These are phyloP conservation scores for Chalaropsis thielavioides DNA, from an alignment of 2,329 filamentous ascomycete genomes.

Conservation along the genomic window DNA sequence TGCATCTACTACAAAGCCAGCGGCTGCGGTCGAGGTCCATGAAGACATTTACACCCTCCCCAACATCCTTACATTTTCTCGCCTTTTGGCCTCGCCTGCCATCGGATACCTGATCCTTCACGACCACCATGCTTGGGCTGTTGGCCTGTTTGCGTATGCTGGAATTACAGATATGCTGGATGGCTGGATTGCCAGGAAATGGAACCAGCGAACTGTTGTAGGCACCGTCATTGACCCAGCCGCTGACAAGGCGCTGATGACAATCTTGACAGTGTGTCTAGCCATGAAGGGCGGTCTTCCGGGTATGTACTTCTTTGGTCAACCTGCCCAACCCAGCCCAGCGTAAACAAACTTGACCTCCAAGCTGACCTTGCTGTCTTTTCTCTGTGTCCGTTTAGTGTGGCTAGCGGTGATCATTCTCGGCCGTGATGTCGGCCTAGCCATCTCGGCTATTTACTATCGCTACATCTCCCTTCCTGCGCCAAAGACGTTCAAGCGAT, in stretches of 20 bases:
- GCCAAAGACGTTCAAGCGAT: conserved; percentile 80
- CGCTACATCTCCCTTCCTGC: conserved; percentile 87
- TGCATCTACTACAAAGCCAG: conserved; percentile 14
- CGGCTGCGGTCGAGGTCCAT: conserved; percentile 28
- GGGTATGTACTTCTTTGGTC: conserved; percentile 34
- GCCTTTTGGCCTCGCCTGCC: conserved; percentile 66
- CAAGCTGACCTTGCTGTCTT: not conserved
- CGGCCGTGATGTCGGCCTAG: conserved; percentile 72
- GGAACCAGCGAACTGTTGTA: conserved; percentile 82
- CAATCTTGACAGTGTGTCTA: conserved; percentile 70
- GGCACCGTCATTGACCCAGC: conserved; percentile 91
- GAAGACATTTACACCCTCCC: conserved; percentile 98
- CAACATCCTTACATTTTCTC: conserved; percentile 79
- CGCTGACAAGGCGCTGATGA: conserved; percentile 96
- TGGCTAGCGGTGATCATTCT: conserved; percentile 86
- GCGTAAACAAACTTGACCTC: not conserved
- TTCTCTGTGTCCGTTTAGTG: conserved; percentile 34
- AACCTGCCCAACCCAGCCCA: not conserved
- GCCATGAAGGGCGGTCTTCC: conserved; percentile 72
- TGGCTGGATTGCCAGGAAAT: conserved; percentile 80
- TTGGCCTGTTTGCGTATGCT: conserved; percentile 82
- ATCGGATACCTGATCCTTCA: conserved; percentile 82
- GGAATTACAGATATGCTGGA: conserved; percentile 85
- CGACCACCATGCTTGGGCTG: conserved; percentile 61
- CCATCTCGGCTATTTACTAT: conserved; percentile 80